Conservation (phyloP, 768 basidiomycete genomes). For the Amanita subjunquillea region DNA sequence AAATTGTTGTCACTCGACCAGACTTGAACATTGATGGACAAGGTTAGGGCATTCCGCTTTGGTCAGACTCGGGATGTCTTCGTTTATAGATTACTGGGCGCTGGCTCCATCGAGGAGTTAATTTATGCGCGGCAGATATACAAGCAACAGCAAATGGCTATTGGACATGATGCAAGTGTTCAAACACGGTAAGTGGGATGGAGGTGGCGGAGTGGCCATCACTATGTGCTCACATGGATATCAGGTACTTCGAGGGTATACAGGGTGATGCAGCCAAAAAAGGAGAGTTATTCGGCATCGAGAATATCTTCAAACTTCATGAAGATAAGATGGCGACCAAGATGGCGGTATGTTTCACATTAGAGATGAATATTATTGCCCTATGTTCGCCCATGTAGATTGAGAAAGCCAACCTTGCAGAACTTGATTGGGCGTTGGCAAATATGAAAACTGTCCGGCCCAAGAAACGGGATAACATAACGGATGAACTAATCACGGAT, state of each 20-base stretch:
- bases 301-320: slow-evolving; percentile 77
- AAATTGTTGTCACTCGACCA: not conserved
- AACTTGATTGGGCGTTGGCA: slow-evolving; percentile 74
- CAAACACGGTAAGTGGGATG: slow-evolving; percentile 57
- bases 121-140: slow-evolving; percentile 87
- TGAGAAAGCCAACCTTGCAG: slow-evolving; percentile 60
- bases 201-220: not conserved
- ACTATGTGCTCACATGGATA: not conserved
- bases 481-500: slow-evolving; percentile 29
- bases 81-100: slow-evolving; percentile 76
- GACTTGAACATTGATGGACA: not conserved
- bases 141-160: slow-evolving; percentile 92
- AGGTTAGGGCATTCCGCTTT: slow-evolving; percentile 59
- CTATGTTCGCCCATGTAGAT: slow-evolving; percentile 35
- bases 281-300: slow-evolving; percentile 79
- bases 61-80: slow-evolving; percentile 82
- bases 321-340: slow-evolving; percentile 65
- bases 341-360: slow-evolving; percentile 40
- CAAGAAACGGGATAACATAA: slow-evolving; percentile 20
- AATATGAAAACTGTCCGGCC: slow-evolving; percentile 41
- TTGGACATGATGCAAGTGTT: slow-evolving; percentile 74
- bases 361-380: not conserved
- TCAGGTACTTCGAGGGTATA: slow-evolving; percentile 72
- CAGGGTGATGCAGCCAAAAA: slow-evolving; percentile 66
- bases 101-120: slow-evolving; percentile 80